Conservation (phyloP, 768 basidiomycete genomes). For the Suillus bovinus region DNA sequence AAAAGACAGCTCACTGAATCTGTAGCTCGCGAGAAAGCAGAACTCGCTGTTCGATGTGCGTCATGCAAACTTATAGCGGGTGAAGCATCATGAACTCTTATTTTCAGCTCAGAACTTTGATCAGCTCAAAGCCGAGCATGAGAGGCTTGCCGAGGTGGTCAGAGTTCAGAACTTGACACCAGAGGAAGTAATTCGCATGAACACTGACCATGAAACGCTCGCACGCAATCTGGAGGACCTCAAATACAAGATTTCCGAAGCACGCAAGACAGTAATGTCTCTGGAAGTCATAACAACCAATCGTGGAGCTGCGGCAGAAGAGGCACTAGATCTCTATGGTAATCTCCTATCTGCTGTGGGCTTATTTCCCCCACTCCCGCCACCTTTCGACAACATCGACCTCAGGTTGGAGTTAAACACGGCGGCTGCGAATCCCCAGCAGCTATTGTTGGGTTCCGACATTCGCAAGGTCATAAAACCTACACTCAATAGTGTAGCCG, state of each 20-base stretch:
- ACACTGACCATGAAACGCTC: constrained; percentile 81
- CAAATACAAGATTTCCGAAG: constrained; percentile 71
- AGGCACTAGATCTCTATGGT: constrained; percentile 78
- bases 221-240: constrained; percentile 74
- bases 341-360: constrained; percentile 73
- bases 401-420: constrained; percentile 82
- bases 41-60: constrained; percentile 57
- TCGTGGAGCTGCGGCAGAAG: constrained; percentile 78
- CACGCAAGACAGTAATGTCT: constrained; percentile 68
- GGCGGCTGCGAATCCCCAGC: constrained; percentile 67
- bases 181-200: constrained; percentile 91
- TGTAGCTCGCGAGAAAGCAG: constrained; percentile 66
- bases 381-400: constrained; percentile 71
- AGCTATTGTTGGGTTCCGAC: constrained; percentile 68
- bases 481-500: constrained; percentile 68
- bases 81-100: constrained; percentile 6
- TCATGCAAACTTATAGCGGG: not conserved
- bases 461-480: constrained; percentile 76
- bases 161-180: constrained; percentile 87
- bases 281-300: constrained; percentile 85
- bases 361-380: constrained; percentile 71
- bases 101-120: constrained; percentile 59
- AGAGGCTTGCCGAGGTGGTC: constrained; percentile 63
- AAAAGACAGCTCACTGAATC: constrained; percentile 68
- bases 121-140: constrained; percentile 63